Conservation (phyloP, 768 basidiomycete species). For the Lentinula lateritia region DNA sequence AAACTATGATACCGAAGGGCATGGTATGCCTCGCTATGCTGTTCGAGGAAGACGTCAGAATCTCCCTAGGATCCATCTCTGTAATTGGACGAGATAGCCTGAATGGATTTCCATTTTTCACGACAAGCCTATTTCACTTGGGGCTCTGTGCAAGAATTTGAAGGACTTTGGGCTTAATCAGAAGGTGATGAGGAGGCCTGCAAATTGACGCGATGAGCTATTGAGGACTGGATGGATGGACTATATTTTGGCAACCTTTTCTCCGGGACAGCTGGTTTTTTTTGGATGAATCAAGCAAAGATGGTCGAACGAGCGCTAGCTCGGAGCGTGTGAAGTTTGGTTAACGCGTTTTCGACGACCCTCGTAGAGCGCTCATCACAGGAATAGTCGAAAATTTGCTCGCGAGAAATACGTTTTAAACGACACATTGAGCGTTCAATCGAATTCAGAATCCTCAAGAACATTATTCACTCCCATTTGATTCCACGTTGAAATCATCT, state of each 20-base stretch:
- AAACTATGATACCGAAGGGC: background rate
- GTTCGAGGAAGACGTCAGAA: background rate
- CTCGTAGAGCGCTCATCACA: too few species aligned
- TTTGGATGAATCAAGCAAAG: conserved; percentile 25
- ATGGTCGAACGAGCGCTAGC: conserved; percentile 11
- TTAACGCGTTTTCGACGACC: too few species aligned
- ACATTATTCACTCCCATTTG: too few species aligned
- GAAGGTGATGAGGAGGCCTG: conserved; percentile 12
- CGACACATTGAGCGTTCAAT: too few species aligned
- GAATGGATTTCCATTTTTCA: conserved; percentile 11
- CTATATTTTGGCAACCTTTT: conserved; percentile 1
- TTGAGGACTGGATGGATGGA: conserved; percentile 7
- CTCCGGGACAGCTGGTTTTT: conserved; percentile 8
- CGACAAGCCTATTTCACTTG: conserved; percentile 11
- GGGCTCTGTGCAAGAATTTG: conserved; percentile 9
- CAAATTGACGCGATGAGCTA: conserved; percentile 11
- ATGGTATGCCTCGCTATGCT: background rate
- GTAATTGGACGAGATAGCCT: conserved; percentile 11
- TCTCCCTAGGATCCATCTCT: background rate
- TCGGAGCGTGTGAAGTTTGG: too few species aligned
- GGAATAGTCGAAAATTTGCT: too few species aligned
- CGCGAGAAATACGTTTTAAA: too few species aligned
- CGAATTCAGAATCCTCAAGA: too few species aligned
- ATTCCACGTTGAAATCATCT: too few species aligned
- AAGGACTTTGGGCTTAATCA: conserved; percentile 11